Base-by-base conservation (phyloP, 495 filamentous ascomycete species). In the Aspergillus sclerotiicarbonarius region DNA sequence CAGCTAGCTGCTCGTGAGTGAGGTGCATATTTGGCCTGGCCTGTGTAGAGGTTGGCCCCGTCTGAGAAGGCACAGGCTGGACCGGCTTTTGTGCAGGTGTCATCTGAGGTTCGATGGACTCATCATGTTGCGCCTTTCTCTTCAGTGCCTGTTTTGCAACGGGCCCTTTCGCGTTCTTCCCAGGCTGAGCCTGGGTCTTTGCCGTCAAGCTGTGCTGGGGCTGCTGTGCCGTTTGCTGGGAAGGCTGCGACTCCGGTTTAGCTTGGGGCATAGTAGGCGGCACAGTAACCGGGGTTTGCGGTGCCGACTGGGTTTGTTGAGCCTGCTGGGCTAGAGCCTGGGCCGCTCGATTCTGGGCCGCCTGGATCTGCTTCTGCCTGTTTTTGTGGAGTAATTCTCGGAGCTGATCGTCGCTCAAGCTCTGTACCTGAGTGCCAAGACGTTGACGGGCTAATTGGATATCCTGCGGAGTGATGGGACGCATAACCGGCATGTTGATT, bases 101-200 rank as follows among this genome's bases (percentile, higher is more conserved):
- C 53, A 78, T 79, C 25, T 76, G 76, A 21, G 78, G 72, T 57
- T 89, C 88, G 15, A 76, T 68, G 8, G 79, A 65, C 64, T 92
- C 88, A 56, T 91, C 89, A 41, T 78, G 79, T 55, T 73, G 81
- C 8, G 82, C 65, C 53, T 87, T 82, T 70, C 90, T 90, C 61
- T 76, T 79, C 31, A 67, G 35, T 74, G 64, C 31, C 62, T 70
- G 62, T 68, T 80, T 72, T 8, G 58, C 53, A 50, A 67, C 19
- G 54, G 67, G 31, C 5, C 52, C 65, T 48, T 72, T 76, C 2
- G 60, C 56, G 15, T 39, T 56, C 50, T 76, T 76, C 1, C 51
- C 63, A 46, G 66, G 19, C 54, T 65, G 64, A 55, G 66, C 25
- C 53, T 65, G 64, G 12, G 62, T 45, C 58, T 71, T 70, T 35